phyloP scores from a whole-genome alignment of 163 green algal species.

The Volvox carteri region DNA sequence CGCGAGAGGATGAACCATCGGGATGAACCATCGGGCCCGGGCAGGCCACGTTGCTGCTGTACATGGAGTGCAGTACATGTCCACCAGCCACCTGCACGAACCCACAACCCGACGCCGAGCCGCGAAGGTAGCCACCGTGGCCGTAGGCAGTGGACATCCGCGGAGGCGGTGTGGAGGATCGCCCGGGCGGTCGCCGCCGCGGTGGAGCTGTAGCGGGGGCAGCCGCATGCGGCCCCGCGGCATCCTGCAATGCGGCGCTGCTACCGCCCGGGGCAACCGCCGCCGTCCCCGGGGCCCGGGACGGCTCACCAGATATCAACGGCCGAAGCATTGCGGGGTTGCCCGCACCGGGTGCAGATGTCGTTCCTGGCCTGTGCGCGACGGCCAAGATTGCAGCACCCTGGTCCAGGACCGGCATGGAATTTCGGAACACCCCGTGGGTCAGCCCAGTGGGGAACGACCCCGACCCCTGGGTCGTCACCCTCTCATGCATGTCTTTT shows the following conservation, averaged over 20 bases:
- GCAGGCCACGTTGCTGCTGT: background rate
- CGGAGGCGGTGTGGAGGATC: slow-evolving; percentile 2
- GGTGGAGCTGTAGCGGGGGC: background rate
- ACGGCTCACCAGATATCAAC: no score
- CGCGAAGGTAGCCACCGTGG: background rate
- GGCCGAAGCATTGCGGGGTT: no score
- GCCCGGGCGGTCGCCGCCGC: background rate
- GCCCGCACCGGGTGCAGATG: no score
- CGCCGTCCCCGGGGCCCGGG: no score
- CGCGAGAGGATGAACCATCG: background rate
- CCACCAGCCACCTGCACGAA: background rate
- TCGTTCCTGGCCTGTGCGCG: no score
- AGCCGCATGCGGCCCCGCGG: background rate
- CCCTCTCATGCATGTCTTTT: no score
- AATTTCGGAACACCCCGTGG: no score
- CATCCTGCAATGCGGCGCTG: no score
- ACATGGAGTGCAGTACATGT: background rate
- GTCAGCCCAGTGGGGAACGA: no score
- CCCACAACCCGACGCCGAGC: background rate
- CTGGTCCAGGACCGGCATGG: no score
- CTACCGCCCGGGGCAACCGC: background rate
- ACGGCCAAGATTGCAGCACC: no score
- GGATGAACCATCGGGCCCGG: background rate
- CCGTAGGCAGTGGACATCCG: slow-evolving; percentile 1
- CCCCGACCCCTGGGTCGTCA: no score